These are phyloP conservation scores for Hysterium pulicare DNA, from an alignment of 2,329 filamentous ascomycete genomes.

Conservation along the genomic window DNA sequence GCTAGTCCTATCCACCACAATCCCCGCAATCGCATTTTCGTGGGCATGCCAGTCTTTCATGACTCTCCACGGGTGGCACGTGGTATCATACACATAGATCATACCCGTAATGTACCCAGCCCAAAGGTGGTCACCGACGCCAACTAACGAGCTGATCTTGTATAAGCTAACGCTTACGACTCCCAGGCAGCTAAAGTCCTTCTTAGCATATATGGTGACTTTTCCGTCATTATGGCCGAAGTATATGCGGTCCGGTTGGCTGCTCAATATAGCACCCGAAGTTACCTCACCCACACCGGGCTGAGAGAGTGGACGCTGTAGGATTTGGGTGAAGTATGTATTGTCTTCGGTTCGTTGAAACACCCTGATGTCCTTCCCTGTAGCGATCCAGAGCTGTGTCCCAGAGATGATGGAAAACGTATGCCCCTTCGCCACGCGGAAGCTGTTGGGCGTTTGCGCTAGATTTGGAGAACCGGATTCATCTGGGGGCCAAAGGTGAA, in stretches of 20 bases:
- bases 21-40: constrained; percentile 72
- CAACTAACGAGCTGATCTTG: constrained; percentile 86
- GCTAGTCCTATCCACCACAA: constrained; percentile 75
- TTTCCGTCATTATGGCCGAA: constrained; percentile 93
- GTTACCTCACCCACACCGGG: constrained; percentile 82
- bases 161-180: constrained; percentile 86
- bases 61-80: constrained; percentile 76
- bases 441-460: constrained; percentile 69
- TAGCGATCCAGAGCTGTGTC: constrained; percentile 81
- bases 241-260: constrained; percentile 75
- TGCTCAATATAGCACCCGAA: constrained; percentile 71
- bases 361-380: constrained; percentile 81
- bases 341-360: constrained; percentile 71
- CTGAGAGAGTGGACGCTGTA: constrained; percentile 66
- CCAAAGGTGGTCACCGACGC: constrained; percentile 82
- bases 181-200: constrained; percentile 72
- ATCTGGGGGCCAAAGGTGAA: constrained; percentile 84
- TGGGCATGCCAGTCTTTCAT: constrained; percentile 96
- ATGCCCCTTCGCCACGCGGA: constrained; percentile 74
- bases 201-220: constrained; percentile 83
- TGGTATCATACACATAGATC: constrained; percentile 88
- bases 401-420: constrained; percentile 87
- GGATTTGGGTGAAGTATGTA: constrained; percentile 69
- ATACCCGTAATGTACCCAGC: constrained; percentile 92
- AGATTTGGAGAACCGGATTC: constrained; percentile 72